Conservation (phyloP, 768 basidiomycete species). For the Paxillus involutus region DNA sequence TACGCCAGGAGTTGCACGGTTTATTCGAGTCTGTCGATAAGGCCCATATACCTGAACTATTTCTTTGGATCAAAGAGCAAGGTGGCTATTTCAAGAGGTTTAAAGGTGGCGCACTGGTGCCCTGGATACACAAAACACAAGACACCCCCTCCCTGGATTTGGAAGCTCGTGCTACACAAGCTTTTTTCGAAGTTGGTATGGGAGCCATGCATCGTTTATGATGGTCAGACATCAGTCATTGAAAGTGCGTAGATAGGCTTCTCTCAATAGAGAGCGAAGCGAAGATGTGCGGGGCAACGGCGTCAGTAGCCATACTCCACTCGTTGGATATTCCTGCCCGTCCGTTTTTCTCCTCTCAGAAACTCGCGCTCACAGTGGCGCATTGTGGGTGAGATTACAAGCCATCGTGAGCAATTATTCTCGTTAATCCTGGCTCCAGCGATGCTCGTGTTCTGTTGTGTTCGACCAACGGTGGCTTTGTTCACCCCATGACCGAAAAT, state of each 20-base stretch:
- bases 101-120: conserved; percentile 71
- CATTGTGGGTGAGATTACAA: conserved; percentile 76
- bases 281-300: conserved; percentile 83
- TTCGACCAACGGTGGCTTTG: conserved; percentile 66
- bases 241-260: conserved; percentile 55
- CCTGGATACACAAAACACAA: conserved; percentile 50
- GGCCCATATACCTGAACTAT: conserved; percentile 69
- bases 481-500: conserved; percentile 87
- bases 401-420: neutral
- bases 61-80: conserved; percentile 71
- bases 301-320: conserved; percentile 89
- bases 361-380: conserved; percentile 80
- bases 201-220: neutral
- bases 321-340: conserved; percentile 77
- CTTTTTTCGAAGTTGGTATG: conserved; percentile 77
- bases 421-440: conserved; percentile 38
- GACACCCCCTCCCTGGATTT: conserved; percentile 54
- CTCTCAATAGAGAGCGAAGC: conserved; percentile 69
- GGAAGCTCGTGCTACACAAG: conserved; percentile 81
- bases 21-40: conserved; percentile 80
- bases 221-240: conserved; percentile 1
- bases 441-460: conserved; percentile 90
- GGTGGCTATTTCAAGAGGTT: conserved; percentile 94
- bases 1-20: conserved; percentile 82
- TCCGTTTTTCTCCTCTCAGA: conserved; percentile 81